A percentile compares a stretch with the other conserved stretches of the same genome.
phyloP scores from a whole-genome alignment of 129 eudicot species.

The Pittosporum tobira region DNA sequence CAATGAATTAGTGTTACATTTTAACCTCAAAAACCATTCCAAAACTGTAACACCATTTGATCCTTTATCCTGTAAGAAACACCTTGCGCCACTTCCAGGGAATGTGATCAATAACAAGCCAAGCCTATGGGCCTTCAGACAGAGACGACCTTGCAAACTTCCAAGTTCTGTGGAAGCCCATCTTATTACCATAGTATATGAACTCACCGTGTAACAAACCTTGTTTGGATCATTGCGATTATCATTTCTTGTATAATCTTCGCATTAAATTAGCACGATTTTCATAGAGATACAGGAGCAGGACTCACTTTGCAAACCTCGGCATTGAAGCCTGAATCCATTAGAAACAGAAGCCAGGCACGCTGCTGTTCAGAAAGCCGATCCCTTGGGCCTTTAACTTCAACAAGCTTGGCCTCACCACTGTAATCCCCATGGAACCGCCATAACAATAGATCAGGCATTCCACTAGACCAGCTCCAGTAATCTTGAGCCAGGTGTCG shows the following conservation, averaged over 20 bases:
- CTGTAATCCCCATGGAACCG: slow-evolving; percentile 64
- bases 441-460: slow-evolving; percentile 90
- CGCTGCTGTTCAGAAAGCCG: slow-evolving; percentile 92
- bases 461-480: slow-evolving; percentile 89
- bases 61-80: no score
- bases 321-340: slow-evolving; percentile 78
- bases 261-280: not conserved
- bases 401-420: slow-evolving; percentile 95
- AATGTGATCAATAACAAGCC: no score
- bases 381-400: slow-evolving; percentile 92
- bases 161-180: no score
- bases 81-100: not conserved
- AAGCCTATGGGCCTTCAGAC: no score
- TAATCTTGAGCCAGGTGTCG: slow-evolving; percentile 88
- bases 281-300: slow-evolving; percentile 27
- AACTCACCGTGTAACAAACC: not conserved
- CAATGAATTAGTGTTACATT: no score
- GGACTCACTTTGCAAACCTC: slow-evolving; percentile 85
- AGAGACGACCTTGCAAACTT: not conserved
- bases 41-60: no score
- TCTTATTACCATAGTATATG: no score
- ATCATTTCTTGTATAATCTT: not conserved
- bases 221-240: not conserved
- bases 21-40: no score
- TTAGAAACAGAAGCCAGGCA: slow-evolving; percentile 77